A percentile compares a stretch with the other conserved stretches of the same genome.
phyloP scores from a whole-genome alignment of 2,329 filamentous ascomycete genomes.

The Venturia effusa region DNA sequence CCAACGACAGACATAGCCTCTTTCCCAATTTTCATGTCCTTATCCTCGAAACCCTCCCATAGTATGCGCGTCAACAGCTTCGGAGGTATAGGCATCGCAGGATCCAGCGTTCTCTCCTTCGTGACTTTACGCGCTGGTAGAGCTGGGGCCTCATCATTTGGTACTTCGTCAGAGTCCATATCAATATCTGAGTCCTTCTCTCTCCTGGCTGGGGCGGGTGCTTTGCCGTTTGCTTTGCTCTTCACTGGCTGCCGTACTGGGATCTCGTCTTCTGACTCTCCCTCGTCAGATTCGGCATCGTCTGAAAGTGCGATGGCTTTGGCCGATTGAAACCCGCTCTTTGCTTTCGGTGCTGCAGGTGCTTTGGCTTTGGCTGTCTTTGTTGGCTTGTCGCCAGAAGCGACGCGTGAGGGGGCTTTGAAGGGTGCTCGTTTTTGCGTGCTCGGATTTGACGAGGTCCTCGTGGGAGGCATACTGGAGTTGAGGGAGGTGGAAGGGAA shows the following conservation, averaged over 20 bases:
- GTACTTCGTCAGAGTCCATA: constrained; percentile 19
- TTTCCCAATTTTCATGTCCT: constrained; percentile 61
- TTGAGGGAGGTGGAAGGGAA: constrained; percentile 3
- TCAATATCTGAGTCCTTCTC: constrained; percentile 10
- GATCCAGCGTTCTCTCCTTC: constrained; percentile 18
- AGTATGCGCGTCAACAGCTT: constrained; percentile 67
- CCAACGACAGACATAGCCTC: constrained; percentile 68
- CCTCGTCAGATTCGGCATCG: background rate
- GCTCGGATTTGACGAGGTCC: background rate
- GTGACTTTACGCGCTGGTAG: constrained; percentile 20
- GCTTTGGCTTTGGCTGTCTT: background rate
- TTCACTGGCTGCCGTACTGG: constrained; percentile 12
- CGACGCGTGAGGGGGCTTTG: constrained; percentile 8
- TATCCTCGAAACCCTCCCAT: constrained; percentile 64
- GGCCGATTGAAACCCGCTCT: background rate
- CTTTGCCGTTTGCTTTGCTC: constrained; percentile 2
- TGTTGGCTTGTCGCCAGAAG: background rate
- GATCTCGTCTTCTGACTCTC: background rate
- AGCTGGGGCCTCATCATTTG: constrained; percentile 15
- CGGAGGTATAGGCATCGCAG: constrained; percentile 46
- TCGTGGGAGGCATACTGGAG: background rate
- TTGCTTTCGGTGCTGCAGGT: background rate
- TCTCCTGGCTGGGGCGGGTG: background rate
- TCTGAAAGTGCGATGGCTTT: background rate
- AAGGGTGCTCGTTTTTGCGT: constrained; percentile 6